Base-by-base conservation (phyloP, 2,329 filamentous ascomycete genomes). In the Colletotrichum lentis region DNA sequence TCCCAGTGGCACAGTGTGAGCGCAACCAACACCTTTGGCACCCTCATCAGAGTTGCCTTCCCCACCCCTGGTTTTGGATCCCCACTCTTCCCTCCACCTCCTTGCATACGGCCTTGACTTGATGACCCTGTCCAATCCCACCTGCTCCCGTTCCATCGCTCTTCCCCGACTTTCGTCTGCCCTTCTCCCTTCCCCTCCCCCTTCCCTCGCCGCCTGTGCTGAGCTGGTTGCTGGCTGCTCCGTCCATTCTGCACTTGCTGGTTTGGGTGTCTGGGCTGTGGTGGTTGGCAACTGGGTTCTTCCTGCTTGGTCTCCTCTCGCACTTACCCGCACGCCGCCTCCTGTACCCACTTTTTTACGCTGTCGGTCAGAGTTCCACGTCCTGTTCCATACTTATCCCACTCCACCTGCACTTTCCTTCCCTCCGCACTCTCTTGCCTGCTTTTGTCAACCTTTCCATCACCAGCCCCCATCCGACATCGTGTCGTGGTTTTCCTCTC, bases 381-480 rank as follows among this genome's bases (percentile, higher is more conserved):
- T 47, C 35, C 53, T 47, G 46, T 58, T 67, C 53, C 63, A 69
- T 69, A 69, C 67, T 67, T 69, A 69, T 69, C 67, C 67, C 64
- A 55, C 67, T 69, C 67, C 64, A 69, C 67, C 67, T 69, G 67
- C 67, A 69, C 67, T 66, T n/a, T 69, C 66, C 49, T 50, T 61
- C 66, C 11, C 62, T 66, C 62, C 66, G 55, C 66, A 52, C 44
- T 54, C 49, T 57, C 56, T 50, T 24, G 56, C 27, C 50, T 66
- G 55, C 55, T 44, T 61, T 35, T 61, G 62, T 57, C 50, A 66
- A 61, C 63, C 47, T 35, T 67, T 41, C 31, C 31, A 35, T 35
- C 55, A 65, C 64, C 64, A 52, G 31, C 52, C 63, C 31, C 58
- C 67, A 55, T 66, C 66, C 66, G 66, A 49, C 63, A 46, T 58